Evolutionary conservation across 108 stramenopile genomes (phyloP).

Genomic region (Skeletonema marinoi): DNA sequence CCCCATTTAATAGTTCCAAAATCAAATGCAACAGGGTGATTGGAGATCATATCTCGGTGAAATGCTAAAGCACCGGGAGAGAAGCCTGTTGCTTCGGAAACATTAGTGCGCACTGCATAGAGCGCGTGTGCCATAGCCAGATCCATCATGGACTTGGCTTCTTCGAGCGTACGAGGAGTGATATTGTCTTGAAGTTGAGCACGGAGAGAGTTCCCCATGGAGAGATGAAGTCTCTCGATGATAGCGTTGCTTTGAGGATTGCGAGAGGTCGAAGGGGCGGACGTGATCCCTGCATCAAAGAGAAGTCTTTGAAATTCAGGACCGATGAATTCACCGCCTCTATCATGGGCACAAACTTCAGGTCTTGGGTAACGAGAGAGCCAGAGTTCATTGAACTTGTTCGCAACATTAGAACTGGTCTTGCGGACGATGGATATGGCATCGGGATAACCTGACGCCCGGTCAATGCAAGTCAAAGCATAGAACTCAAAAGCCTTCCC

Average conservation of each 20-base stretch:
- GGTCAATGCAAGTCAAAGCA: slow-evolving; percentile 37
- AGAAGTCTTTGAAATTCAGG: slow-evolving; percentile 28
- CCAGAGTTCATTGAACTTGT: slow-evolving; percentile 44
- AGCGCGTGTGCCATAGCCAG: slow-evolving; percentile 23
- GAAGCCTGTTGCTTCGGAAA: slow-evolving; percentile 10
- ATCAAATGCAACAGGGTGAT: slow-evolving; percentile 36
- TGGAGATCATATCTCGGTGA: slow-evolving; percentile 49
- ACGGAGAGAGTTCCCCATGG: slow-evolving; percentile 35
- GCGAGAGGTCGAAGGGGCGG: slow-evolving; percentile 16
- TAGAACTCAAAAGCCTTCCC: slow-evolving; percentile 17
- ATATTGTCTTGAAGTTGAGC: slow-evolving; percentile 9
- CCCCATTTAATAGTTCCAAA: no score
- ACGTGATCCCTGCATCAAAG: slow-evolving; percentile 3
- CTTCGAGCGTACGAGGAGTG: slow-evolving; percentile 3
- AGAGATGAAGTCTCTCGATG: slow-evolving; percentile 49
- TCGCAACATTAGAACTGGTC: slow-evolving; percentile 16
- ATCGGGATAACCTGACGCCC: slow-evolving; percentile 51
- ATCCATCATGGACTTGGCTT: slow-evolving; percentile 29
- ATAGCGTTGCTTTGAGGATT: slow-evolving; percentile 58
- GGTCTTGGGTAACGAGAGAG: slow-evolving; percentile 56
- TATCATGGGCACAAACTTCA: slow-evolving; percentile 25
- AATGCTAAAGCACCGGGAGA: slow-evolving; percentile 51
- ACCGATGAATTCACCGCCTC: slow-evolving; percentile 55
- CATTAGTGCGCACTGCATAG: slow-evolving; percentile 27
- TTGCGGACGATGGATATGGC: slow-evolving; percentile 29